These are phyloP conservation scores for Yamadazyma jaroonii DNA, from an alignment of 1,139 yeast species.

Conservation along the genomic window DNA sequence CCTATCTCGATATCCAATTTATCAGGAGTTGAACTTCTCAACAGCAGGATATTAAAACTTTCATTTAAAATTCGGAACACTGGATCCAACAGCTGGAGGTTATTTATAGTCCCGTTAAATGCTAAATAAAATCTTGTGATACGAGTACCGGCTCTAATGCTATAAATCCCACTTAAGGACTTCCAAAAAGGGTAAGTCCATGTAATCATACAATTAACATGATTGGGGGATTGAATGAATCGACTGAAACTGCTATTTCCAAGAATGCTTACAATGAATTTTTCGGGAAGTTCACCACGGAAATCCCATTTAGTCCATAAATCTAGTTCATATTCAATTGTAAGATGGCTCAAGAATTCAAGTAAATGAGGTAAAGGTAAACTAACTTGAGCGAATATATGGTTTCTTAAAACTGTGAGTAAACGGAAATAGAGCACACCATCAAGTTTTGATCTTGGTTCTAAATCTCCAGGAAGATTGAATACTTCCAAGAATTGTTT, in stretches of 20 bases:
- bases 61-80: slow-evolving; percentile 2
- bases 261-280: slow-evolving; percentile 53
- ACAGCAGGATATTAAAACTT: slow-evolving; percentile 1
- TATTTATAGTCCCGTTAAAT: slow-evolving; percentile 1
- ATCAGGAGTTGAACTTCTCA: background rate
- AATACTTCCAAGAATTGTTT: slow-evolving; percentile 39
- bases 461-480: slow-evolving; percentile 44
- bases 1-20: slow-evolving; percentile 13
- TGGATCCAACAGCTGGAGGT: background rate
- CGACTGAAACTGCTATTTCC: slow-evolving; percentile 32
- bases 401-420: slow-evolving; percentile 45
- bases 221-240: slow-evolving; percentile 4
- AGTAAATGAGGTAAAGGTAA: slow-evolving; percentile 56
- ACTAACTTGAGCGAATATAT: slow-evolving; percentile 47
- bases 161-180: slow-evolving; percentile 9
- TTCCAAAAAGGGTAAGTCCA: slow-evolving; percentile 11
- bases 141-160: slow-evolving; percentile 7
- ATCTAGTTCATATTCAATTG: slow-evolving; percentile 33
- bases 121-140: slow-evolving; percentile 7
- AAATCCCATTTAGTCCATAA: slow-evolving; percentile 50
- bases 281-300: slow-evolving; percentile 38
- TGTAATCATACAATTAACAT: background rate
- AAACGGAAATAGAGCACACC: slow-evolving; percentile 44
- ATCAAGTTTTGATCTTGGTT: slow-evolving; percentile 34
- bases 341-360: slow-evolving; percentile 41